Base-by-base conservation (phyloP, 352 stramenopile genomes). In the Globisporangium cystogenes region DNA sequence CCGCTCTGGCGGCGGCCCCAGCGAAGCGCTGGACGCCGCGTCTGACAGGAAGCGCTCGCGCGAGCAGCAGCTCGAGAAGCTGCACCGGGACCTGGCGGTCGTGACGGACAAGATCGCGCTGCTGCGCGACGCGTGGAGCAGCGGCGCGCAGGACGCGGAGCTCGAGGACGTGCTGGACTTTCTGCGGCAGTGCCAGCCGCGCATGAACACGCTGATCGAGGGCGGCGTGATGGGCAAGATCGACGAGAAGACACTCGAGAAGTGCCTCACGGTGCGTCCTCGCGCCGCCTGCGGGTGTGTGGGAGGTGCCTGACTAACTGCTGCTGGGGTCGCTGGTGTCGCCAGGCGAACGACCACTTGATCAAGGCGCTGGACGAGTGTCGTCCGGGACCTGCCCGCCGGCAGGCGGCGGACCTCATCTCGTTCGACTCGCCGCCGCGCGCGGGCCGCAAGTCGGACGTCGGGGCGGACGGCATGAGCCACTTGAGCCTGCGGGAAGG, bases 151-250 rank as follows among this genome's bases (percentile, higher is more conserved):
- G 8, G 59, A 52, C 14, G 78, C 87, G 20, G 62, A 74, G 29
- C 57, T 85, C 18, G 84, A 94, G 24, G 74, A 94, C 35, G 68
- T 79, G 14, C 51, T 91, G 40, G 84, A 94, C 56, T 94, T 94
- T 51, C 53, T 94, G 43, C 79, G 70, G 1, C 84, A 94, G 57
- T 94, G 84, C 56, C 79, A 90, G 51, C 84, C 82, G 7, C 80
- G 84, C 44, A 94, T 94, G 81, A 94, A 94, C 61, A 87, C 82
- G 42, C 62, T 94, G 14, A 94, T 94, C 60, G 84, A 94, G 67
- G 84, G 82, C 48, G 84, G 84, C 0, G 69, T 94, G 42, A 83
- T 84, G 65, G 84, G 82, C 55, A 93, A 91, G 65, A 82, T 94
- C 49, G 76, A 91, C 56, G 84, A 94, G 47, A 62, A 63, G 21